A percentile compares a stretch with the other conserved stretches of the same genome.
Evolutionary conservation across 1,284 basidiomycete species (phyloP).

Genomic region (Ceratobasidium sp.): DNA sequence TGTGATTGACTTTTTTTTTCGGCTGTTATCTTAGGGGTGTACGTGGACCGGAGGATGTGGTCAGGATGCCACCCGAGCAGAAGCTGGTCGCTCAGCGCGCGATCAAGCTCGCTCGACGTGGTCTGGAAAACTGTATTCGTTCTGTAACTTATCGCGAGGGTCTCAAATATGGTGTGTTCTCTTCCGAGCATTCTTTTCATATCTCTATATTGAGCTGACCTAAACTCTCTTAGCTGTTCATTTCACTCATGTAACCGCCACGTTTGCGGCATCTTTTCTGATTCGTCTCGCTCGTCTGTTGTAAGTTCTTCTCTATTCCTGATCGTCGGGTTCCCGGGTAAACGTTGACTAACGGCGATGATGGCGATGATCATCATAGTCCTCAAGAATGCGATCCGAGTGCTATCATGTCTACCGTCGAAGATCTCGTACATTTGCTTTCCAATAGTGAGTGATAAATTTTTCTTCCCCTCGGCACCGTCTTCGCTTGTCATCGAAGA

Average conservation of each 20-base stretch:
- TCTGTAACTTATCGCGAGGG: constrained; percentile 87
- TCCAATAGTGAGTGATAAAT: constrained; percentile 70
- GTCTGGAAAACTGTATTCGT: constrained; percentile 79
- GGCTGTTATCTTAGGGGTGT: too few species aligned
- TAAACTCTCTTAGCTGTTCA: constrained; percentile 75
- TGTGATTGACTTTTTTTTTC: not conserved
- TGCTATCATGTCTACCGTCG: constrained; percentile 81
- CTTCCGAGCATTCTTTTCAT: constrained; percentile 42
- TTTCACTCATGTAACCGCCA: constrained; percentile 91
- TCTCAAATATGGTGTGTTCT: constrained; percentile 82
- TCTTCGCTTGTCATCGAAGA: not conserved
- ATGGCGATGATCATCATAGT: constrained; percentile 58
- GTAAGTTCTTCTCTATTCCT: constrained; percentile 62
- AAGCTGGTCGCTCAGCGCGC: constrained; percentile 77
- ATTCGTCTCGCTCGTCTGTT: constrained; percentile 87
- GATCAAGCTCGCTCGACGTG: constrained; percentile 75
- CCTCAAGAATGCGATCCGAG: constrained; percentile 85
- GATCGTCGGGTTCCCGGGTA: not conserved
- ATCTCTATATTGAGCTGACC: not conserved
- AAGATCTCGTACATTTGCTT: constrained; percentile 79
- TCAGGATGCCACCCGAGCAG: constrained; percentile 78
- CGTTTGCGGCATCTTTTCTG: constrained; percentile 90
- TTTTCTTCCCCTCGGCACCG: constrained; percentile 25
- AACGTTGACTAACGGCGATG: constrained; percentile 20
- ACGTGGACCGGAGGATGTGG: constrained; percentile 80